Evolutionary conservation across 1,139 yeast species (phyloP).

Genomic region (Meyerozyma elateridarum): DNA sequence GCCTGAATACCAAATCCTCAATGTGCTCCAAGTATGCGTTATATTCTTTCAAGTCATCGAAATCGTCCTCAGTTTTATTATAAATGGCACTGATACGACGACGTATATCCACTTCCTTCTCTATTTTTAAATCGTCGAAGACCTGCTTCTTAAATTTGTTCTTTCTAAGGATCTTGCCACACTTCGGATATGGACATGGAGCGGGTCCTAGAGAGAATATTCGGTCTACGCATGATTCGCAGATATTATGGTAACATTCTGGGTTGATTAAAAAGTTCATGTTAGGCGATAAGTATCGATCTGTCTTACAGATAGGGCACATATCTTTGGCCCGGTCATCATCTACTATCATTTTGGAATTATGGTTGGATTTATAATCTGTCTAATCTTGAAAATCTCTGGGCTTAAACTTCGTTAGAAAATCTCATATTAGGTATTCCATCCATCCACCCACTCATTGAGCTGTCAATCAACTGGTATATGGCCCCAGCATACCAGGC

Average conservation of each 20-base stretch:
- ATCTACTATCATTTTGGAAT: constrained; percentile 9
- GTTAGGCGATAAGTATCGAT: constrained; percentile 88
- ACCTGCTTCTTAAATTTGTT: constrained; percentile 88
- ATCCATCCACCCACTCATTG: too few species aligned
- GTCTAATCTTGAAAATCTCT: too few species aligned
- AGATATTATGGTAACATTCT: constrained; percentile 95
- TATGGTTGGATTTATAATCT: too few species aligned
- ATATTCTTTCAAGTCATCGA: constrained; percentile 51
- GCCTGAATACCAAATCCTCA: constrained; percentile 75
- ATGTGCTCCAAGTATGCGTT: constrained; percentile 79
- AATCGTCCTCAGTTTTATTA: constrained; percentile 78
- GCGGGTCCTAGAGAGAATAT: constrained; percentile 94
- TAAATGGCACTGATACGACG: constrained; percentile 71
- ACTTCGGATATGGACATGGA: constrained; percentile 90
- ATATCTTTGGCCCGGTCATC: constrained; percentile 59
- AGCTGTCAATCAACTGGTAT: too few species aligned
- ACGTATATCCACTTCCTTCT: constrained; percentile 87
- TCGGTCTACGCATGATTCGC: constrained; percentile 94
- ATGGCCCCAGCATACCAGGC: too few species aligned
- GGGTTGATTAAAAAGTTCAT: constrained; percentile 91
- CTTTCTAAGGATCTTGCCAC: constrained; percentile 82
- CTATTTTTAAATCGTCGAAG: constrained; percentile 86
- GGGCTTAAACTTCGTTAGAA: too few species aligned
- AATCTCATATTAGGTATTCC: too few species aligned
- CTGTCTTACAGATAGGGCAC: constrained; percentile 98